Evolutionary conservation across 2,329 filamentous ascomycete genomes (phyloP).

Genomic region (Trichoderma sp.): DNA sequence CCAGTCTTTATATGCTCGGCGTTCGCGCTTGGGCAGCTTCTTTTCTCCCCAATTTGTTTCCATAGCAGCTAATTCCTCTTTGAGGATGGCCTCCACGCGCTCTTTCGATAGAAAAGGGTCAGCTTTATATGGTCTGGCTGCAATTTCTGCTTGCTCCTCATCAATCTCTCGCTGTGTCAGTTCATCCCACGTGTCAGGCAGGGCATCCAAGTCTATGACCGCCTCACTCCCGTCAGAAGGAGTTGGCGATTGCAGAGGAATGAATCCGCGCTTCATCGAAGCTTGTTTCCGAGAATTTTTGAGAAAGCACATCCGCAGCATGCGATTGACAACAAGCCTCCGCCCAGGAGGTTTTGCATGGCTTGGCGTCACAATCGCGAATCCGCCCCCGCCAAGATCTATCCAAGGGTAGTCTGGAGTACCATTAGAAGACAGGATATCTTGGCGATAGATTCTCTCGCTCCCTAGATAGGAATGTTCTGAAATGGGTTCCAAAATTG

Average conservation of each 20-base stretch:
- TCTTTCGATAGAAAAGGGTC: constrained; percentile 41
- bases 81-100: constrained; percentile 55
- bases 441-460: constrained; percentile 33
- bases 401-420: constrained; percentile 32
- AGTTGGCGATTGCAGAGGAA: constrained; percentile 26
- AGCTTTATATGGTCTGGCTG: constrained; percentile 24
- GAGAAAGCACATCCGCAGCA: constrained; percentile 45
- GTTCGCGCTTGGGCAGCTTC: constrained; percentile 57
- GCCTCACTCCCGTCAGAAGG: constrained; percentile 37
- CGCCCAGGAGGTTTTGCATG: constrained; percentile 45
- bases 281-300: constrained; percentile 32
- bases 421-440: constrained; percentile 31
- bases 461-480: constrained; percentile 41
- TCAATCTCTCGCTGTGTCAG: constrained; percentile 64
- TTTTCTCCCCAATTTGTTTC: constrained; percentile 58
- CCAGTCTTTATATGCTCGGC: constrained; percentile 65
- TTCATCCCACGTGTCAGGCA: constrained; percentile 47
- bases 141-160: constrained; percentile 38
- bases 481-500: not conserved
- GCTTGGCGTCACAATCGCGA: constrained; percentile 33
- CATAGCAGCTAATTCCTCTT: constrained; percentile 54
- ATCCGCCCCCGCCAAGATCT: constrained; percentile 30
- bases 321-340: constrained; percentile 45
- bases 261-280: constrained; percentile 23
- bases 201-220: constrained; percentile 46